Percentiles rank a stretch among this genome's conserved stretches.
Evolutionary conservation across 306 rosid genomes (phyloP).

Genomic region (Trichosanthes cucumerina): DNA sequence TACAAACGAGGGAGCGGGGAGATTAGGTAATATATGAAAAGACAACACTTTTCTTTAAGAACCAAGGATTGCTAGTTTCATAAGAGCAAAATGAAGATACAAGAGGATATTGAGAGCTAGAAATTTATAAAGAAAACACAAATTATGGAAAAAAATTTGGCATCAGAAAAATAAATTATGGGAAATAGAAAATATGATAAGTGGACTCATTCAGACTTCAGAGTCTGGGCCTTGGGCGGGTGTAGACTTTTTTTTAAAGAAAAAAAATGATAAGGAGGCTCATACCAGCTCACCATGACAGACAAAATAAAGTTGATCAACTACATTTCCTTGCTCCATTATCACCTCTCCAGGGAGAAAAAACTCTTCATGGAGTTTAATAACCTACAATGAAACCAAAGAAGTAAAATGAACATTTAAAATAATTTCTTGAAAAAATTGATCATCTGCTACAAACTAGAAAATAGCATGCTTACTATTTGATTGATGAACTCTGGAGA

Average conservation of each 20-base stretch:
- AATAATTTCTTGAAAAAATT: neutral
- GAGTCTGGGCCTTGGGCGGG: too few species aligned
- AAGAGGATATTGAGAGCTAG: neutral
- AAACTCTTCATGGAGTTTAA: conserved; percentile 82
- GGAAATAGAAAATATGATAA: neutral
- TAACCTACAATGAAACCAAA: conserved; percentile 46
- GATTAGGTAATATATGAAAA: too few species aligned
- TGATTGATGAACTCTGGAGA: conserved; percentile 87
- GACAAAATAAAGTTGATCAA: conserved; percentile 91
- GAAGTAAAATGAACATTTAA: neutral
- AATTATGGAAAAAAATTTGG: conserved; percentile 1
- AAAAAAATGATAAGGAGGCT: conserved; percentile 5
- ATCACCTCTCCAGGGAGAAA: conserved; percentile 92
- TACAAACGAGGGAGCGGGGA: too few species aligned
- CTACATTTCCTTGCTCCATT: conserved; percentile 79
- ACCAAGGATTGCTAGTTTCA: neutral
- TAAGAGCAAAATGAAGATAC: neutral
- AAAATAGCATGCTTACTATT: conserved; percentile 43
- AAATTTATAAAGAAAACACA: neutral
- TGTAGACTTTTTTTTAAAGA: too few species aligned
- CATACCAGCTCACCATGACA: conserved; percentile 85
- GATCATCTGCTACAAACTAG: neutral
- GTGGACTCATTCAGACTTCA: neutral
- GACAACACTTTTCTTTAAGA: neutral
- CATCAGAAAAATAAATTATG: neutral